Evolutionary conservation across 1,284 basidiomycete species (phyloP), one percentile per base, ranked within the genome.

Genomic region (Cutaneotrichosporon sp.): DNA sequence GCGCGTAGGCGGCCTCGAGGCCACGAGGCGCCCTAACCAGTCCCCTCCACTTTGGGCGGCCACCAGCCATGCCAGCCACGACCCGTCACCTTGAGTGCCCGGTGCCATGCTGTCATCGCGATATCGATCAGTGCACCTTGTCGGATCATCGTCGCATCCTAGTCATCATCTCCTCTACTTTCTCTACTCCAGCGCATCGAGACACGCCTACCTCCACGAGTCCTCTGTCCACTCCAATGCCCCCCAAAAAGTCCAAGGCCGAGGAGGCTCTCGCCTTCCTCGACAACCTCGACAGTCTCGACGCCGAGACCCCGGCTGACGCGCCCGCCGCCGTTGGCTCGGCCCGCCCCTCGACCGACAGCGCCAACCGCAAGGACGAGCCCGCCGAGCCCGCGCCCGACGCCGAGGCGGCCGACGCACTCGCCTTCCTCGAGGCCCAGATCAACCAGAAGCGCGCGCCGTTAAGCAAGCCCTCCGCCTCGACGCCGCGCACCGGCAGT

Each of bases 251-350:
- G 81, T 88, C 89, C 54, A 93, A 92, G 78, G 88, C 90, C 60
- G 87, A 92, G 74, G 92, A 97, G 77, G 93, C 91, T 18, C 86
- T 92, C 27, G 88, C 88, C 69, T 89, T 95, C 77, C 87, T 97
- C 59, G 90, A 94, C 72, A 90, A 94, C 74, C 89, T 97, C 54
- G 91, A 94, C 75, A 88, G 87, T 43, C 84, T 92, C 63, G 82
- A 85, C 20, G 73, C 68, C 14, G 59, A 57, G 20, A 53, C 56
- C 45, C 22, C 45, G 31, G 22, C 43, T 3, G 59, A 52, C 9
- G n/a, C 58, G 1, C n/a, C 47, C 18, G 22, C 43, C 22, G 16
- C 42, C 4, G 25, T 43, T 20, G 47, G 47, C 27, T 50, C 64
- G 14, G 62, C 69, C 2, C 63, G 68, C 2, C 59, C 59, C 13